Conservation (phyloP, 345 rosid species). For the Populus ilicifolia region DNA sequence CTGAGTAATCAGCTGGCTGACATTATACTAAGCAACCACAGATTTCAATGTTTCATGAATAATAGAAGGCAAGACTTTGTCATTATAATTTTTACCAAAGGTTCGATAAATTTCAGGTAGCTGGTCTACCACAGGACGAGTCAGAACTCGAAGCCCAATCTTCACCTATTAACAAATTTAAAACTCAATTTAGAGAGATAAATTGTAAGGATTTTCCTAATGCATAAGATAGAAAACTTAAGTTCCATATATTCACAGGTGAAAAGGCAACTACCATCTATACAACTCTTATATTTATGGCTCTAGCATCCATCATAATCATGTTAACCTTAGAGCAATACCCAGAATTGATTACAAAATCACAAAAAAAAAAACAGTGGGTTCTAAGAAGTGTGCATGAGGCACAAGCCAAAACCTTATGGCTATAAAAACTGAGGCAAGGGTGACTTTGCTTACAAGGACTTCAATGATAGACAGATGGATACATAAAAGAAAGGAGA, state of each 20-base stretch:
- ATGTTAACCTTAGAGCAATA: no score
- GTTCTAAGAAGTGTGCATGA: no score
- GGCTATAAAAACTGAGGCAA: no score
- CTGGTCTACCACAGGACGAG: slow-evolving; percentile 70
- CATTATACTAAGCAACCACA: slow-evolving; percentile 93
- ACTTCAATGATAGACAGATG: no score
- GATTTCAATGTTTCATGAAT: slow-evolving; percentile 88
- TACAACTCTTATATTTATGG: not conserved
- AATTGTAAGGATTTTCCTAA: not conserved
- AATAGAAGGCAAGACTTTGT: slow-evolving; percentile 88
- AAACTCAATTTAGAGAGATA: not conserved
- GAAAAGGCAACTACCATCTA: not conserved
- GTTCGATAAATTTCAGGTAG: slow-evolving; percentile 76
- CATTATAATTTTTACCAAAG: slow-evolving; percentile 78
- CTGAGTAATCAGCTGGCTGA: slow-evolving; percentile 93
- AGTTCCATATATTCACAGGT: not conserved
- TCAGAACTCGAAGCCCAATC: slow-evolving; percentile 92
- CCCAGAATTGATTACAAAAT: no score
- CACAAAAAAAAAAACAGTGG: no score
- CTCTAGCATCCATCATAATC: not conserved
- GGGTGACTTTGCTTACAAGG: no score
- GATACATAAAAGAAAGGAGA: no score
- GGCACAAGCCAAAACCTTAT: no score
- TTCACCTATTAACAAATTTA: slow-evolving; percentile 52
- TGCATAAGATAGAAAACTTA: not conserved